Percentiles rank a stretch among this genome's conserved stretches.
These are phyloP conservation scores for Eimeria mitis DNA, from an alignment of 169 alveolate genomes.

Conservation along the genomic window DNA sequence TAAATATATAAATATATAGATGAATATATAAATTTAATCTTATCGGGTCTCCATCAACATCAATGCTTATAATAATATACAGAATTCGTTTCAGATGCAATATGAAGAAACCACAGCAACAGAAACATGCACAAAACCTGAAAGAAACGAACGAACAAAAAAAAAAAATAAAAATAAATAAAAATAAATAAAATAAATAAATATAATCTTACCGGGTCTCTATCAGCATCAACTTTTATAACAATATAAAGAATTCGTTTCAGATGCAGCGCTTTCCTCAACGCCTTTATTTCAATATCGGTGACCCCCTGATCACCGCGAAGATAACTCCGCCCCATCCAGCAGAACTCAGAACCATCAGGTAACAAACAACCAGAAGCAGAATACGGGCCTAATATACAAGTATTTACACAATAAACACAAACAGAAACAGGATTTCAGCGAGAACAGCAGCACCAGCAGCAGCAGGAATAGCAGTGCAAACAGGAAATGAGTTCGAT, in stretches of 20 bases:
- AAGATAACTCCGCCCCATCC: neutral
- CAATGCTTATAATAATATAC: neutral
- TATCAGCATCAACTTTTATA: neutral
- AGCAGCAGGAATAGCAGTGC: too few relatives aligned
- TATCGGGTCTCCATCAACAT: too few relatives aligned
- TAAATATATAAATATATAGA: neutral
- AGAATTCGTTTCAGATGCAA: too few relatives aligned
- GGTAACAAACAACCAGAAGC: neutral
- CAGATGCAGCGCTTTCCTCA: neutral
- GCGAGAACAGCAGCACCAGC: too few relatives aligned
- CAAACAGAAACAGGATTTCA: too few relatives aligned
- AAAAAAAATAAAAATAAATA: neutral
- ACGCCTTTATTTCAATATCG: neutral
- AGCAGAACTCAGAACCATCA: slow-evolving; percentile 1
- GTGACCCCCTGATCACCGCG: neutral
- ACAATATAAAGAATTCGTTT: neutral
- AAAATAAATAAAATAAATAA: too few relatives aligned
- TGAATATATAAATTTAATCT: neutral
- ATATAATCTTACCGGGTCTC: neutral
- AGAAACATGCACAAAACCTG: neutral
- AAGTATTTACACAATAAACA: too few relatives aligned
- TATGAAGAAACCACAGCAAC: too few relatives aligned
- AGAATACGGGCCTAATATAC: too few relatives aligned
- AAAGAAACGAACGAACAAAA: neutral
- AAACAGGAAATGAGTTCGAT: too few relatives aligned